These are phyloP conservation scores for Ophiocordyceps australis DNA, from an alignment of 2,329 filamentous ascomycete species.

Conservation along the genomic window DNA sequence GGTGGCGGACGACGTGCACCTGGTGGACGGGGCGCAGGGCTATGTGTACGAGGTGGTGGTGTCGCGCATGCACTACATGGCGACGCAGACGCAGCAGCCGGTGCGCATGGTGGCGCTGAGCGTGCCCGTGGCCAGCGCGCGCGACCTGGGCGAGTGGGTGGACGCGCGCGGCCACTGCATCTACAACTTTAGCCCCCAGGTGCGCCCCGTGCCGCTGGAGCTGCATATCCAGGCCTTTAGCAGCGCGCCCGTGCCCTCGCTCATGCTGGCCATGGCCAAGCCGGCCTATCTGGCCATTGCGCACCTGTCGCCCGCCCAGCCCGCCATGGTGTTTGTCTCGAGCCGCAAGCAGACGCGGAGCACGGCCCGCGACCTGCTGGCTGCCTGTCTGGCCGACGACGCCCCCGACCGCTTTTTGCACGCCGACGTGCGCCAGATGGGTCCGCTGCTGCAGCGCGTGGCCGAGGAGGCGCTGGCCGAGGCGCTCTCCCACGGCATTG, in stretches of 20 bases:
- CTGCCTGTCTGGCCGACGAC: constrained; percentile 75
- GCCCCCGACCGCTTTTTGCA: constrained; percentile 90
- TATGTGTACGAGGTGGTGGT: constrained; percentile 93
- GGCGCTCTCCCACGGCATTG: constrained; percentile 81
- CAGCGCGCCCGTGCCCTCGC: constrained; percentile 89
- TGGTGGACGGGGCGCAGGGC: constrained; percentile 71
- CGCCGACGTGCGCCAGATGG: constrained; percentile 63
- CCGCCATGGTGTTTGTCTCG: constrained; percentile 80
- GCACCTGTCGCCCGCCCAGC: constrained; percentile 76
- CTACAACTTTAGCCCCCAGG: constrained; percentile 93
- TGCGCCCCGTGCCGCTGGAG: constrained; percentile 76
- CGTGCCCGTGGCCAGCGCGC: constrained; percentile 81
- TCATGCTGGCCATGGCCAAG: constrained; percentile 98
- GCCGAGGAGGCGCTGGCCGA: constrained; percentile 78
- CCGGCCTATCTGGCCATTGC: constrained; percentile 80
- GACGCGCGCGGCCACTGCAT: constrained; percentile 96
- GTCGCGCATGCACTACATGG: constrained; percentile 95
- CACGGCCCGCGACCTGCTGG: constrained; percentile 72
- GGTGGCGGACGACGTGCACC: constrained; percentile 88
- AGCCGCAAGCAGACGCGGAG: constrained; percentile 82
- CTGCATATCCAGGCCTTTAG: constrained; percentile 90
- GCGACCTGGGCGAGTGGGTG: constrained; percentile 94
- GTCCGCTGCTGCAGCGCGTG: constrained; percentile 63
- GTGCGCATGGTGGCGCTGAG: constrained; percentile 80
- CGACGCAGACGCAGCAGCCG: constrained; percentile 66